Percentiles rank a stretch among this genome's conserved stretches.
These are phyloP conservation scores for Diutina sp. DNA, from an alignment of 1,139 yeast species.

Conservation along the genomic window DNA sequence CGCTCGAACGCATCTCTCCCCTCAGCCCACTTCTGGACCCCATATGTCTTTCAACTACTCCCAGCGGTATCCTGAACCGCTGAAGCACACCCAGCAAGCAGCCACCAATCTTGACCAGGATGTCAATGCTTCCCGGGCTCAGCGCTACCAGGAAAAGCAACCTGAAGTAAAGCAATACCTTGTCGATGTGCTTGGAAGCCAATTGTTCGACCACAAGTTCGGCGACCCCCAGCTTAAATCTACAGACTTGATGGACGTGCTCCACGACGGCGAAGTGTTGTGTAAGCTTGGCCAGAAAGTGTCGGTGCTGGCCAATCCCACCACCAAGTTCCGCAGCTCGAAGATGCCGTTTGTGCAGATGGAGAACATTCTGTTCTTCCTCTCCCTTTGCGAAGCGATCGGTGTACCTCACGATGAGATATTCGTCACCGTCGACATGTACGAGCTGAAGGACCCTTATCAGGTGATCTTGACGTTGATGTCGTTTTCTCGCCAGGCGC, in stretches of 20 bases:
- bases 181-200: slow-evolving; percentile 14
- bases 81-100: slow-evolving; percentile 31
- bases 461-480: slow-evolving; percentile 65
- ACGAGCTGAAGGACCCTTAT: slow-evolving; percentile 62
- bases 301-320: slow-evolving; percentile 23
- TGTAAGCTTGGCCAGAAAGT: slow-evolving; percentile 35
- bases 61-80: slow-evolving; percentile 6
- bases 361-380: slow-evolving; percentile 75
- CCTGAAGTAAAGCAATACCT: slow-evolving; percentile 41
- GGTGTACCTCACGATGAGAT: slow-evolving; percentile 79
- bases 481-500: slow-evolving; percentile 48
- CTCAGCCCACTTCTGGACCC: not conserved
- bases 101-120: slow-evolving; percentile 48
- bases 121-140: slow-evolving; percentile 28
- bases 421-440: slow-evolving; percentile 73
- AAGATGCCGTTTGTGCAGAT: slow-evolving; percentile 76
- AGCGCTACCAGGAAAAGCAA: slow-evolving; percentile 35
- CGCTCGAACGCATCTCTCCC: not conserved
- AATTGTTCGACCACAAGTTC: slow-evolving; percentile 8
- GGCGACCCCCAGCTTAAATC: slow-evolving; percentile 10
- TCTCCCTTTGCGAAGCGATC: slow-evolving; percentile 41
- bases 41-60: not conserved
- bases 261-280: slow-evolving; percentile 56
- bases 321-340: slow-evolving; percentile 41
- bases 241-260: slow-evolving; percentile 27